Evolutionary conservation across 2,329 filamentous ascomycete species (phyloP), one percentile per base, ranked within the genome.

Genomic region (Colletotrichum liaoningense): DNA sequence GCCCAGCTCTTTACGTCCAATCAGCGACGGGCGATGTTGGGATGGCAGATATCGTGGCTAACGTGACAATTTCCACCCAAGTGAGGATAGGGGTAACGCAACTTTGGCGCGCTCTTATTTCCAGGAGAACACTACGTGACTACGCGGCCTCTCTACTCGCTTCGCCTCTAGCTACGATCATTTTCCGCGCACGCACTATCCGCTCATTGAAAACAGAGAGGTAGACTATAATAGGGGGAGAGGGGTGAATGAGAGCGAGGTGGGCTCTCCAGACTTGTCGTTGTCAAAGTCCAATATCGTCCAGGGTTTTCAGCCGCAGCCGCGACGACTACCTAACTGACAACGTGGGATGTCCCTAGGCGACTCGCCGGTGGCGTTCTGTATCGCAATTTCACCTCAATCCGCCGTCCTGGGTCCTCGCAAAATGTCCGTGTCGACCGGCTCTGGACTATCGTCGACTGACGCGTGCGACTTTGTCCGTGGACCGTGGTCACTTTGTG

Each of bases 341-440:
- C 33, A 69, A 69, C 55, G 55, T 59, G 55, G 59, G 22, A 73
- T 28, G 3, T 28, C 26, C 56, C 28, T 24, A 33, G 22, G 67
- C 70, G 70, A n/a, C 67, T 73, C 67, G 46, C 59, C 26, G 16
- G 70, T 73, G 70, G 70, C 70, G 70, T 69, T 26, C 4, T 49
- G 42, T 19, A n/a, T 54, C 46, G 16, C 24, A 54, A 64, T 73
- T 49, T 49, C 66, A 33, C 33, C 52, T n/a, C 33, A 58, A 22
- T 66, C 70, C n/a, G 42, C 59, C 54, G 5, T 59, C 46, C 49
- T 64, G 60, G 59, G 66, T 69, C 55, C 12, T 55, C 35, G 35
- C 38, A 22, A 5, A 16, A 63, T 63, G 33, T 6, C n/a, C 49
- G 42, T 8, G 19, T 12, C 46, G 28, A 22, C 19, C n/a, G 19